Evolutionary conservation across 768 basidiomycete genomes (phyloP), one percentile per base, ranked within the genome.

Genomic region (Mycena metata): DNA sequence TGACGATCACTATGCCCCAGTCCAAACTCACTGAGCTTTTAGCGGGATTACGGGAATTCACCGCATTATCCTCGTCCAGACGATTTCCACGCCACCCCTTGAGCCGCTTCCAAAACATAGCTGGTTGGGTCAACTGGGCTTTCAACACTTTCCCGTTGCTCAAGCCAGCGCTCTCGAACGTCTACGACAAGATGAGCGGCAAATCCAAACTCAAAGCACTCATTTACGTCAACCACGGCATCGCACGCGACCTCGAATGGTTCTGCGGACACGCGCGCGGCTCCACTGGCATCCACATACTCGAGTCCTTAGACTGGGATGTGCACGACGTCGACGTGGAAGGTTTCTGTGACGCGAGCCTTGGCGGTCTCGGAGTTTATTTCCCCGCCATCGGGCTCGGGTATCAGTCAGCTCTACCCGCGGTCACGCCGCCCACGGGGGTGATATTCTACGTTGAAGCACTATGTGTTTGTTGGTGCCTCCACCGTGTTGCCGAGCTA

Each of bases 231-330:
- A 84, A 81, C 59, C 67, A 61, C 0, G 46, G 54, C 0, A 65
- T 85, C 24, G 39, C 61, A 0, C 41, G 56, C 0, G 81, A 84
- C 23, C 63, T 83, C 6, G 0, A 0, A 0, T 87, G 85, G 85
- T 70, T 82, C 0, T 51, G 52, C 0, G 30, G 74, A 11, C 77
- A 79, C 43, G 19, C 84, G 0, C 13, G 64, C 0, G 0, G 3
- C 0, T 72, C 73, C 0, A 13, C 52, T 4, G 80, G 81, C 0
- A 60, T 83, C 3, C 67, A 51, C 6, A n/a, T 80, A 2, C 46
- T 81, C 3, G 33, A 70, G 1, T 63, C 75, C 0, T 16, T 59
- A 0, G 65, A 63, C 0, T 79, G 80, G 77, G 42, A 58, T 12
- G 15, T 24, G 3, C 1, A 12, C 0, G 2, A 50, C 0, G 71